Percentiles rank a stretch among this genome's conserved stretches.
Conservation (phyloP, 345 rosid species). For the Turnera subulata region DNA sequence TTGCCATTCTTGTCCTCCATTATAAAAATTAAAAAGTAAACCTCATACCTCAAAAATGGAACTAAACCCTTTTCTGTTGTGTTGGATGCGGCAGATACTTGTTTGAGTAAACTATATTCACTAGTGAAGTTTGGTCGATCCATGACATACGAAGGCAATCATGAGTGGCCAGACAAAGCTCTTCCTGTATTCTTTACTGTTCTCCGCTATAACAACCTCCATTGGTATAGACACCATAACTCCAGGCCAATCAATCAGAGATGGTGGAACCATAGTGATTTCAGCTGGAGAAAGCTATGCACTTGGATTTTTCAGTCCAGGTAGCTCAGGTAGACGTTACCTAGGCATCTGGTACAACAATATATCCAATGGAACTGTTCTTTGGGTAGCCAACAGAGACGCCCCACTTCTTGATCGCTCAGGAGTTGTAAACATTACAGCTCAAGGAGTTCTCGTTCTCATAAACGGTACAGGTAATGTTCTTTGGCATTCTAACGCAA, state of each 20-base stretch:
- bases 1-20: too few species aligned
- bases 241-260: constrained; percentile 16
- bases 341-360: constrained; percentile 30
- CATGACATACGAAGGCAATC: background rate
- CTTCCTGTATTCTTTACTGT: background rate
- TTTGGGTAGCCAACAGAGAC: constrained; percentile 31
- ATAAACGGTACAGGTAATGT: constrained; percentile 6
- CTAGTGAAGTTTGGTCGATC: background rate
- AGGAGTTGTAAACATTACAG: constrained; percentile 12
- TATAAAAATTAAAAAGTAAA: too few species aligned
- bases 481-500: constrained; percentile 25
- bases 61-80: background rate
- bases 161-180: constrained; percentile 9
- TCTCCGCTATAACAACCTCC: background rate
- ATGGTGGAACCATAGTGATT: constrained; percentile 11
- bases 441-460: constrained; percentile 22
- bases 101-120: background rate
- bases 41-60: too few species aligned
- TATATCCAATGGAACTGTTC: constrained; percentile 11
- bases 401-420: constrained; percentile 6
- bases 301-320: constrained; percentile 22
- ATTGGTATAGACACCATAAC: constrained; percentile 2
- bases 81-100: background rate
- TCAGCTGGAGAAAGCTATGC: constrained; percentile 17
- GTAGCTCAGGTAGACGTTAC: constrained; percentile 12